These are phyloP conservation scores for Penicillium paradoxum DNA, from an alignment of 495 filamentous ascomycete genomes.

Conservation along the genomic window DNA sequence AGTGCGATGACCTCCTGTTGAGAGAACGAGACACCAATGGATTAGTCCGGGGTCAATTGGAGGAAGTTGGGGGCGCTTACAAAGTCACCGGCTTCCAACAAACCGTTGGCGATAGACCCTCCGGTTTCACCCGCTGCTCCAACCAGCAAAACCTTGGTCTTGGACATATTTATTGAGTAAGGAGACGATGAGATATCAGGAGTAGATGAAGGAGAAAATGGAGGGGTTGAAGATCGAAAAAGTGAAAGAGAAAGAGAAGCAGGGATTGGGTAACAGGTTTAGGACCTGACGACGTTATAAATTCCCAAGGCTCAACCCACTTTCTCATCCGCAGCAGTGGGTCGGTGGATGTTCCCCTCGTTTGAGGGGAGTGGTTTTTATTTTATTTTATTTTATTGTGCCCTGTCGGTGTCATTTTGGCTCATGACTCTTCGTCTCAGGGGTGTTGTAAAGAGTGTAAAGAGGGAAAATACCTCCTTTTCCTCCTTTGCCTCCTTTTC, in stretches of 20 bases:
- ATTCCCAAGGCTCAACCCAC: conserved; percentile 29
- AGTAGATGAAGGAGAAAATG: neutral
- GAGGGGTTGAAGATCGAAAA: conserved; percentile 4
- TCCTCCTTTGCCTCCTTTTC: neutral
- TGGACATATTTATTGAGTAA: conserved; percentile 30
- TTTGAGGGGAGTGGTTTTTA: conserved; percentile 16
- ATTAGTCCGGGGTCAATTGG: conserved; percentile 1
- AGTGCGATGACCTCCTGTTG: conserved; percentile 47
- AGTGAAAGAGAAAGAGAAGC: conserved; percentile 11
- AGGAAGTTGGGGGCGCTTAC: conserved; percentile 22
- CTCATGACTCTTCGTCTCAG: neutral
- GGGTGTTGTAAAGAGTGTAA: conserved; percentile 18
- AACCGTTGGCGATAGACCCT: conserved; percentile 44
- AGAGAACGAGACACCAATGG: neutral
- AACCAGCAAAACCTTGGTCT: conserved; percentile 43
- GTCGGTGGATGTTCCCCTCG: conserved; percentile 40
- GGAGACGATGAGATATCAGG: conserved; percentile 1
- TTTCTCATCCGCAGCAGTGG: conserved; percentile 34
- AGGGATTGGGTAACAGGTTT: conserved; percentile 15
- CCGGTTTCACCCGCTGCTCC: conserved; percentile 48
- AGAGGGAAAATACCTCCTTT: no score
- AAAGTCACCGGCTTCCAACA: conserved; percentile 38
- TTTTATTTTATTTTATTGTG: neutral
- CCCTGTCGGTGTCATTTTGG: no score
- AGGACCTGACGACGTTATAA: conserved; percentile 34